Base-by-base conservation (phyloP, 371 early-diverging fungal genomes). In the Syncephalastrum contaminatum region DNA sequence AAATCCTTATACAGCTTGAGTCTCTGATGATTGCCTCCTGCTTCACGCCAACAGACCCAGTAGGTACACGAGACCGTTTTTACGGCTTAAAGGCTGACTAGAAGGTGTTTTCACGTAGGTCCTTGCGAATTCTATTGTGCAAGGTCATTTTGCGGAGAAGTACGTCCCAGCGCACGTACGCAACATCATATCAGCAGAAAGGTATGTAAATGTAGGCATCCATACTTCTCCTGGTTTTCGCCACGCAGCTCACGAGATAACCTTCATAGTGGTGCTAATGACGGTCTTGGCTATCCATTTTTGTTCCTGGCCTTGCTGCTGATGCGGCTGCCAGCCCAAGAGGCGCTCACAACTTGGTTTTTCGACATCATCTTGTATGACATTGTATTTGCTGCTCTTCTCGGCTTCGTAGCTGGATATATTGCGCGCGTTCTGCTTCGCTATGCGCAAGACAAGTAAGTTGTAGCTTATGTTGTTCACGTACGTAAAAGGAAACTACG, bases 131-230 rank as follows among this genome's bases (percentile, higher is more conserved):
- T 88, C 92, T 2, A 90, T 98, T 18, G 88, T 98, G 8, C 93
- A 93, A 63, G 98, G 99, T 14, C 80, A 86, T 48, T 97, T 96
- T 82, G 97, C 99, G 1, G 94, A 94, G 60, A 83, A 84, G 53
- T 83, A 94, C 53, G 90, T 99, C 10, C 93, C 96, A 0, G 57
- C 68, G 10, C 66, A 88, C 43, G 77, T 98, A 13, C 88, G 97
- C 22, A 67, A 92, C 53, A 69, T 97, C 7, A 69, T 99, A 16
- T 82, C 91, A 0, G 91, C 91, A 13, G 99, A 99, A 66, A 84
- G 77, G 75, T 77, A 66, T 59, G 16, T 39, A 20, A 4, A 42
- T 24, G 6, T 12, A 27, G 51, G 42, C 15, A 50, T 18, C 16
- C 21, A 42, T 42, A 21, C 13, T 15, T 30, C 5, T 12, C 0